A percentile compares a stretch with the other conserved stretches of the same genome.
phyloP scores from a whole-genome alignment of 2,329 filamentous ascomycete species.

The Cladophialophora chaetospira region DNA sequence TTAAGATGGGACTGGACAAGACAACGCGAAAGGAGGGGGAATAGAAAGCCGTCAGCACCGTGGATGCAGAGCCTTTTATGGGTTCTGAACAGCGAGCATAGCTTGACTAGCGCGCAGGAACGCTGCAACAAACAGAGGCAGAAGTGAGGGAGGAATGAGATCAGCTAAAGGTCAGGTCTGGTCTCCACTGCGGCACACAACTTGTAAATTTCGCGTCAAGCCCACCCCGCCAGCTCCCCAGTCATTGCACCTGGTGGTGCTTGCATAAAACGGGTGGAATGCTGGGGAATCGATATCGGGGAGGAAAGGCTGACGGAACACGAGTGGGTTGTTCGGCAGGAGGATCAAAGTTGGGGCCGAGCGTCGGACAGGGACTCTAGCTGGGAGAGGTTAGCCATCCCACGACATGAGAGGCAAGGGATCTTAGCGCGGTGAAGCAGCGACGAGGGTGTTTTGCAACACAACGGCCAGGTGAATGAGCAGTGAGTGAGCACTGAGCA shows the following conservation, averaged over 20 bases:
- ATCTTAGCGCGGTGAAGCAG: neutral
- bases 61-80: conserved; percentile 10
- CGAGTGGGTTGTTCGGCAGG: conserved; percentile 2
- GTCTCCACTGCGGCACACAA: neutral
- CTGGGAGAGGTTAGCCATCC: neutral
- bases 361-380: neutral
- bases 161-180: neutral
- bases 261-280: neutral
- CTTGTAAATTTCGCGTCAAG: neutral
- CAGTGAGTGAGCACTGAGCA: neutral
- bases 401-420: conserved; percentile 7
- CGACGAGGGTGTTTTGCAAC: conserved; percentile 10
- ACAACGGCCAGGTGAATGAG: neutral
- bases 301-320: neutral
- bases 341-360: conserved; percentile 12
- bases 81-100: neutral
- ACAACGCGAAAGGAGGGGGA: neutral
- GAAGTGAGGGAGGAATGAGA: neutral
- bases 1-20: neutral
- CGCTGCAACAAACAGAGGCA: neutral
- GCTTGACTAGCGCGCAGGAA: conserved; percentile 1
- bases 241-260: neutral
- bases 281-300: neutral
- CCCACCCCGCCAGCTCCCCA: neutral
- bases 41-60: neutral